phyloP scores from a whole-genome alignment of 148 eudicot genomes.

The Drosera capensis region DNA sequence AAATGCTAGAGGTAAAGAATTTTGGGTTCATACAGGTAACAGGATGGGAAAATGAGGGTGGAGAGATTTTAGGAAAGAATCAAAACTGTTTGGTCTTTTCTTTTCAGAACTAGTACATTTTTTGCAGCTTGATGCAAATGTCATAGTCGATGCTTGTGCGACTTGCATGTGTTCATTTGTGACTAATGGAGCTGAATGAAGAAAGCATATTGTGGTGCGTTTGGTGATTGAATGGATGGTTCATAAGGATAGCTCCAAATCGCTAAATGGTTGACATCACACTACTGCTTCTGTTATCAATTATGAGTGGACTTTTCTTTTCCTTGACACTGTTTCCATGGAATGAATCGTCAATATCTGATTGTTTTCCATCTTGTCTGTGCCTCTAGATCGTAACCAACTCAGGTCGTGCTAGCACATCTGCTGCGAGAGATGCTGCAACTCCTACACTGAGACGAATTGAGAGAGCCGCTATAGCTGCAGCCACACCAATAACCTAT shows the following conservation, averaged over 20 bases:
- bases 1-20: too few species aligned
- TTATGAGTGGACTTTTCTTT: neutral
- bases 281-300: neutral
- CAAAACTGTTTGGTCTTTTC: too few species aligned
- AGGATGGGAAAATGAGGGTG: too few species aligned
- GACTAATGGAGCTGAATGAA: too few species aligned
- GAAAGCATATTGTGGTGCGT: too few species aligned
- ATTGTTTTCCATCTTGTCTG: neutral
- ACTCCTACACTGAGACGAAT: slow-evolving; percentile 89
- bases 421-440: slow-evolving; percentile 97
- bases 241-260: neutral
- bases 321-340: neutral
- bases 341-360: neutral
- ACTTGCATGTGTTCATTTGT: too few species aligned
- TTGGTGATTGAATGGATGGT: too few species aligned
- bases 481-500: slow-evolving; percentile 92
- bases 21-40: too few species aligned
- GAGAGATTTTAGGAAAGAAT: too few species aligned
- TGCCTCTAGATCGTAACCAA: slow-evolving; percentile 67
- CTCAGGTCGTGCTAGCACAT: slow-evolving; percentile 93
- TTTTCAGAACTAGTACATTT: too few species aligned
- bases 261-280: neutral
- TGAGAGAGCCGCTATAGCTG: slow-evolving; percentile 98
- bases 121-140: neutral
- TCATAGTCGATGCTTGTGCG: neutral